Conservation (phyloP, 176 grass and related monocot species). For the Oryza brachyantha region DNA sequence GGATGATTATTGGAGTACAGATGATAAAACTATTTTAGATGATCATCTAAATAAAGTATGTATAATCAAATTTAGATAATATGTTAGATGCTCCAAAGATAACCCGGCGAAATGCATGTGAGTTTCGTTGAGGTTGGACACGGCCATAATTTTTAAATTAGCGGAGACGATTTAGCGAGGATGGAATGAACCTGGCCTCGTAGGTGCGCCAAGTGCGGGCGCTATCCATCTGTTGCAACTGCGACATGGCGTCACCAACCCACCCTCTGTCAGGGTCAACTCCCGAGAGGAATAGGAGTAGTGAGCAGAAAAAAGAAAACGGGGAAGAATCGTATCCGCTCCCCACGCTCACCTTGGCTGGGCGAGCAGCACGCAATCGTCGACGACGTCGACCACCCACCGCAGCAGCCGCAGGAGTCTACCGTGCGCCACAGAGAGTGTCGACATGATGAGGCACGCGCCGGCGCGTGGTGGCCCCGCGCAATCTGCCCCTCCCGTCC, state of each 20-base stretch:
- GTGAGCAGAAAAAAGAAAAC: background rate
- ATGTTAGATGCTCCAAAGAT: too few relatives aligned
- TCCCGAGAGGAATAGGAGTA: background rate
- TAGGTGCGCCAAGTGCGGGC: background rate
- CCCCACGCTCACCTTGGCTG: background rate
- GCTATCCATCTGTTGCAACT: background rate
- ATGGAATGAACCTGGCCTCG: background rate
- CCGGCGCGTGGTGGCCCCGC: background rate
- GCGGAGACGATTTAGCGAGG: too few relatives aligned
- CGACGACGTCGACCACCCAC: background rate
- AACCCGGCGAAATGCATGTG: too few relatives aligned
- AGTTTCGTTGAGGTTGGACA: too few relatives aligned
- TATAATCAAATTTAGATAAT: too few relatives aligned
- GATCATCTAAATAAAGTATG: too few relatives aligned
- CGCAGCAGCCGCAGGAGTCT: background rate
- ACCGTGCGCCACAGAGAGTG: background rate
- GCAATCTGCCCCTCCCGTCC: background rate
- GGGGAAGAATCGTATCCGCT: background rate
- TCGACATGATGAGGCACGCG: constrained; percentile 39
- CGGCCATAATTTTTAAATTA: too few relatives aligned
- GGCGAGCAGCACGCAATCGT: background rate
- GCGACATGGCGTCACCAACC: background rate
- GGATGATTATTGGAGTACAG: too few relatives aligned
- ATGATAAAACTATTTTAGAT: too few relatives aligned
- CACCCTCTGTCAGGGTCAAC: background rate